phyloP scores from a whole-genome alignment of 2,329 filamentous ascomycete genomes.

The Rachicladosporium sp. region DNA sequence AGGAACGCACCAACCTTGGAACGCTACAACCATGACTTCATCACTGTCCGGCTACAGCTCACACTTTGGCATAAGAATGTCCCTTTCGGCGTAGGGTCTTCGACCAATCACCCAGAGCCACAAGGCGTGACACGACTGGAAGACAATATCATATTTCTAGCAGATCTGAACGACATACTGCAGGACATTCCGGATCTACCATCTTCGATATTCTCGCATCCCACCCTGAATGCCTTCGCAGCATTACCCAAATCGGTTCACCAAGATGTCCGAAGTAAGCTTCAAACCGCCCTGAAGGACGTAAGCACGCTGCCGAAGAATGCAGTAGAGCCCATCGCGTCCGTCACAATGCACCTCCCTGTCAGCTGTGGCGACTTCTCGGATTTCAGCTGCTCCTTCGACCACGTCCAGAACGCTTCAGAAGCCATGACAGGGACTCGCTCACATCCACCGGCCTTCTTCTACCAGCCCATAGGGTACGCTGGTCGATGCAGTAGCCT shows the following conservation, averaged over 20 bases:
- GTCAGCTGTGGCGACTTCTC: slow-evolving; percentile 44
- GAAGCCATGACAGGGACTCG: slow-evolving; percentile 28
- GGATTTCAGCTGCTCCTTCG: slow-evolving; percentile 42
- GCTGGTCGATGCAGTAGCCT: slow-evolving; percentile 44
- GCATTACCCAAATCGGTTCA: slow-evolving; percentile 27
- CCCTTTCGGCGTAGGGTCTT: slow-evolving; percentile 42
- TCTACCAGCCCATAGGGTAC: slow-evolving; percentile 40
- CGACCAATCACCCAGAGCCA: slow-evolving; percentile 23
- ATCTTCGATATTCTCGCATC: slow-evolving; percentile 19
- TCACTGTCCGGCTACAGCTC: slow-evolving; percentile 11
- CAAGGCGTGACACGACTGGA: slow-evolving; percentile 40
- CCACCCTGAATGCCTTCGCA: slow-evolving; percentile 38
- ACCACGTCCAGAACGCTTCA: slow-evolving; percentile 40
- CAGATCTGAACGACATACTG: slow-evolving; percentile 6
- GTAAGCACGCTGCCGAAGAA: neutral
- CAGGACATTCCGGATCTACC: slow-evolving; percentile 7
- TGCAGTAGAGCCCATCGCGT: slow-evolving; percentile 24
- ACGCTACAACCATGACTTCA: slow-evolving; percentile 6
- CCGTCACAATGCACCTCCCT: slow-evolving; percentile 41
- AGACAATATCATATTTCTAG: slow-evolving; percentile 41
- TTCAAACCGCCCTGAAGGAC: slow-evolving; percentile 23
- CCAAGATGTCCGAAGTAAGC: slow-evolving; percentile 24
- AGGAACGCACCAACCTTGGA: too few relatives aligned
- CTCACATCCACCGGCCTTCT: slow-evolving; percentile 34
- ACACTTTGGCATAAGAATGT: slow-evolving; percentile 43